These are phyloP conservation scores for Flueggea neowawraea DNA, from an alignment of 441 rosid species.

Conservation along the genomic window DNA sequence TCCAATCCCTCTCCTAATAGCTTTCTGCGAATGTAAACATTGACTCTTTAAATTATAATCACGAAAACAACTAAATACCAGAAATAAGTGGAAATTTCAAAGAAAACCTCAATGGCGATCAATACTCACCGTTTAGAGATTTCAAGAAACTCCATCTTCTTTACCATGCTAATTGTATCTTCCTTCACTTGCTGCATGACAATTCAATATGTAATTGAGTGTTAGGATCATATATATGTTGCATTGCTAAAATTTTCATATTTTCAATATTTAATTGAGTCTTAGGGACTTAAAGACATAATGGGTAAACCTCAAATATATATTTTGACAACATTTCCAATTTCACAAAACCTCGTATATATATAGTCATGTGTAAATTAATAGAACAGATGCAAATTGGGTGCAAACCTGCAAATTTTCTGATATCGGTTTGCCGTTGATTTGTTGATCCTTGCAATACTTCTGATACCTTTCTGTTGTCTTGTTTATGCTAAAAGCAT, in stretches of 20 bases:
- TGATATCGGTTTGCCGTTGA: slow-evolving; percentile 18
- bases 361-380: no score
- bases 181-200: slow-evolving; percentile 37
- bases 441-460: slow-evolving; percentile 45
- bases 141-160: slow-evolving; percentile 60
- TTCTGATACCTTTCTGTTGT: slow-evolving; percentile 71
- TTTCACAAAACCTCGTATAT: no score
- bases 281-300: no score
- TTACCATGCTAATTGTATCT: slow-evolving; percentile 41
- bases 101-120: no score
- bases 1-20: slow-evolving; percentile 62
- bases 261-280: no score
- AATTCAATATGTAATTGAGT: no score
- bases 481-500: slow-evolving; percentile 46
- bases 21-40: slow-evolving; percentile 34
- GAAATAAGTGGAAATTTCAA: background rate
- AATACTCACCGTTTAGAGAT: slow-evolving; percentile 46
- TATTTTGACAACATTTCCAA: no score
- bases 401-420: background rate
- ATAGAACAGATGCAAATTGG: no score
- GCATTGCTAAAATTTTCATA: no score
- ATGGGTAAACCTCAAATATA: no score
- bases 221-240: no score
- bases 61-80: background rate
- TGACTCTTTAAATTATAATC: background rate